phyloP scores from a whole-genome alignment of 345 rosid species.

The Populus pruinosa region DNA sequence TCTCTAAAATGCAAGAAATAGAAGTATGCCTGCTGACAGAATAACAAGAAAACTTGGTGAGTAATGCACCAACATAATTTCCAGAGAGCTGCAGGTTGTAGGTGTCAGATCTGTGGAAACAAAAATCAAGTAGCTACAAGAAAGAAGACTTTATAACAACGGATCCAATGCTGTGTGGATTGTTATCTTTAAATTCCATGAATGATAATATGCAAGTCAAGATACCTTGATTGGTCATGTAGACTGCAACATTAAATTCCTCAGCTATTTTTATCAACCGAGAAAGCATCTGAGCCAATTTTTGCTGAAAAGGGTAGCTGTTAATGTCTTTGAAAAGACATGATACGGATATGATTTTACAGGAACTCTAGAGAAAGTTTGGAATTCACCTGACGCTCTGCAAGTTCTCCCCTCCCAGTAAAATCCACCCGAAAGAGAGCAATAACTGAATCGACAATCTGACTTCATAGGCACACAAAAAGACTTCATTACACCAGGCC shows the following conservation, averaged over 20 bases:
- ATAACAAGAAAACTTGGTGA: neutral
- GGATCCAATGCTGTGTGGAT: neutral
- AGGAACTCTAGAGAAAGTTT: neutral
- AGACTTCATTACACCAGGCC: constrained; percentile 5
- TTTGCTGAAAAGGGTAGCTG: constrained; percentile 58
- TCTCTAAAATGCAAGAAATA: neutral
- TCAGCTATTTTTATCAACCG: constrained; percentile 76
- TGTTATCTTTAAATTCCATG: neutral
- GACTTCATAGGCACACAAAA: constrained; percentile 16
- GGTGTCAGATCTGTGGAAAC: neutral
- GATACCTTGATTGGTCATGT: constrained; percentile 89
- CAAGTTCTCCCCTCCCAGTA: constrained; percentile 92
- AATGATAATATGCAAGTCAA: neutral
- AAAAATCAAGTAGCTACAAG: neutral
- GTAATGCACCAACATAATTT: neutral
- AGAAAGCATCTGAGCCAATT: constrained; percentile 91
- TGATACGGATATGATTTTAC: neutral
- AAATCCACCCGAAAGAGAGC: constrained; percentile 85
- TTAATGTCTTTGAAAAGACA: constrained; percentile 8
- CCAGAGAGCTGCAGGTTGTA: neutral
- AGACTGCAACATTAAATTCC: constrained; percentile 90
- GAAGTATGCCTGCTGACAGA: neutral
- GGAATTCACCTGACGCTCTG: constrained; percentile 66
- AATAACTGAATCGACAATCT: constrained; percentile 83
- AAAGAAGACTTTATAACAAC: neutral